Evolutionary conservation across 371 early-diverging fungal genomes (phyloP).

Genomic region (Mucor circinelloides): DNA sequence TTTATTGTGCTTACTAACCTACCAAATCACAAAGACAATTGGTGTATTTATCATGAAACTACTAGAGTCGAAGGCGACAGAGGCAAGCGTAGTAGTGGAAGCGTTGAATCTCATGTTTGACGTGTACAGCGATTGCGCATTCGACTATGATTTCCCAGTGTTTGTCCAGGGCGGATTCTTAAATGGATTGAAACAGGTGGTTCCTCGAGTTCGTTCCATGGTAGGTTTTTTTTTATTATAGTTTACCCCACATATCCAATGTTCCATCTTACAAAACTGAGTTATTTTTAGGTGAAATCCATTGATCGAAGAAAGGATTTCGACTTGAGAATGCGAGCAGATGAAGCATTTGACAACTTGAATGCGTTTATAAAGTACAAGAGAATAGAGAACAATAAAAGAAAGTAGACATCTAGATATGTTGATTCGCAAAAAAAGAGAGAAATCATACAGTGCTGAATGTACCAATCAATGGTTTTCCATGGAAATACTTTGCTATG

Average conservation of each 20-base stretch:
- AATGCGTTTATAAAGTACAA: slow-evolving; percentile 88
- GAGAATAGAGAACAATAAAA: slow-evolving; percentile 30
- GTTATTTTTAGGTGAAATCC: slow-evolving; percentile 52
- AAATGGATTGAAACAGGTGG: slow-evolving; percentile 54
- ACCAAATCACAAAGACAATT: slow-evolving; percentile 22
- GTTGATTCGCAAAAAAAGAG: not conserved
- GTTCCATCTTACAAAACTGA: not conserved
- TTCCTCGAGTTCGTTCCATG: slow-evolving; percentile 54
- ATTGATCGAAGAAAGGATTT: slow-evolving; percentile 75
- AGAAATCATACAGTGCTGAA: not conserved
- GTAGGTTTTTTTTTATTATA: slow-evolving; percentile 23
- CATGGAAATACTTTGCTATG: not conserved
- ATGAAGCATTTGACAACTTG: slow-evolving; percentile 81
- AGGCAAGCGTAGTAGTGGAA: slow-evolving; percentile 64
- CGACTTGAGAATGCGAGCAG: slow-evolving; percentile 73
- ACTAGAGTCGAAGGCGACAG: slow-evolving; percentile 30
- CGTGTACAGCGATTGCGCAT: slow-evolving; percentile 82
- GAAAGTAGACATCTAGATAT: not conserved
- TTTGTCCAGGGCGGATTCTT: slow-evolving; percentile 73
- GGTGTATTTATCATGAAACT: slow-evolving; percentile 34
- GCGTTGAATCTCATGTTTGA: slow-evolving; percentile 83
- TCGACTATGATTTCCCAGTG: slow-evolving; percentile 84
- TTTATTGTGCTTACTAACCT: not conserved
- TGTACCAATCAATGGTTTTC: slow-evolving; percentile 9
- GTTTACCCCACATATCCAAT: not conserved